Conservation (phyloP, 331 rosid species). For the Cucumis variabilis region DNA sequence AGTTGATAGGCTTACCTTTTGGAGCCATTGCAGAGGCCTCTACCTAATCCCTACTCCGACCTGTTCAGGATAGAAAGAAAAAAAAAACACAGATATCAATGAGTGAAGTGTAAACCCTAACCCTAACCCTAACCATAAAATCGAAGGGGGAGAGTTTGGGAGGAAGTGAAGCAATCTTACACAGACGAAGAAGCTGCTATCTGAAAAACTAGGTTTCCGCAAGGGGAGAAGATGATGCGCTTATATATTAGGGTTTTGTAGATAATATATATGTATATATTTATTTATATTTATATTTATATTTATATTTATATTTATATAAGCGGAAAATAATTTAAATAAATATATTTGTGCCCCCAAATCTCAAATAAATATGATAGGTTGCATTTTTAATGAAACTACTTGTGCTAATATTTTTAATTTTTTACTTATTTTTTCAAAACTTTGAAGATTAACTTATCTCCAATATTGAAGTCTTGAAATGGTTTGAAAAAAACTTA, state of each 20-base stretch:
- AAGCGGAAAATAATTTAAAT: background rate
- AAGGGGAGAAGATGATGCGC: slow-evolving; percentile 8
- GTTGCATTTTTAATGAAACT: too few species aligned
- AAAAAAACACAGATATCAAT: background rate
- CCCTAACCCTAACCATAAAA: background rate
- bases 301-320: too few species aligned
- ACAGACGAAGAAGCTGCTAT: background rate
- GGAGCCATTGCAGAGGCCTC: slow-evolving; percentile 52
- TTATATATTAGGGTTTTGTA: slow-evolving; percentile 15
- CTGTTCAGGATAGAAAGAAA: background rate
- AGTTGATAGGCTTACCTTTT: slow-evolving; percentile 39
- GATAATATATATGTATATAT: too few species aligned
- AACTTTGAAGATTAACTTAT: too few species aligned
- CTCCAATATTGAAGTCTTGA: too few species aligned
- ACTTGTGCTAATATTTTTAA: too few species aligned
- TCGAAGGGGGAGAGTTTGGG: background rate
- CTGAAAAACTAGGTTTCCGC: background rate
- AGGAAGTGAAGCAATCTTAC: background rate
- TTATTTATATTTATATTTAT: too few species aligned
- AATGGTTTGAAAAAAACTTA: too few species aligned
- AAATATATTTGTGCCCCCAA: too few species aligned
- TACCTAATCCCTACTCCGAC: slow-evolving; percentile 18
- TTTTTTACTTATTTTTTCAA: too few species aligned
- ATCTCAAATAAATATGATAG: too few species aligned
- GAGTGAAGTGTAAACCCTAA: background rate